A percentile compares a stretch with the other conserved stretches of the same genome.
phyloP scores from a whole-genome alignment of 2,329 filamentous ascomycete genomes.

The Talaromyces pinophilus region DNA sequence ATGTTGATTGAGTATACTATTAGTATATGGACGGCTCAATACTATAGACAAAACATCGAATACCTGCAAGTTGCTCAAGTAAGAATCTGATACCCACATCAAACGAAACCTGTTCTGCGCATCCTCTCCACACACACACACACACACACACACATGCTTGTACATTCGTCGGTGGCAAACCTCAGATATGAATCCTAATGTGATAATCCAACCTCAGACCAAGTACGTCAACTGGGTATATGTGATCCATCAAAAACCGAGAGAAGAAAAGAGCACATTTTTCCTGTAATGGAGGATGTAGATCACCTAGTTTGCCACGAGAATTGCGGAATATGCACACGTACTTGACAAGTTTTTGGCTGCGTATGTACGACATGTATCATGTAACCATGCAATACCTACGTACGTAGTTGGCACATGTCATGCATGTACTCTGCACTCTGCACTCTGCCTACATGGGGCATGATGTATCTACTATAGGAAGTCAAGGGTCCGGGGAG shows the following conservation, averaged over 20 bases:
- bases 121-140: not conserved
- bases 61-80: not conserved
- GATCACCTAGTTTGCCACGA: not conserved
- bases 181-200: too few species aligned
- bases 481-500: not conserved
- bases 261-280: not conserved
- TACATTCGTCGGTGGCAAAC: not conserved
- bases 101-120: not conserved
- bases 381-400: not conserved
- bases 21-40: not conserved
- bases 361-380: constrained; percentile 6
- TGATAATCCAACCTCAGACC: not conserved
- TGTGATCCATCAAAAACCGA: not conserved
- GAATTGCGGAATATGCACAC: not conserved
- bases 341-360: not conserved
- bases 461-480: not conserved
- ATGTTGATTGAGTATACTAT: not conserved
- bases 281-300: not conserved
- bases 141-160: not conserved
- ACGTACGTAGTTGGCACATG: not conserved
- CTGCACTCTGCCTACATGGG: not conserved
- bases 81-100: not conserved
- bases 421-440: not conserved
- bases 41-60: not conserved
- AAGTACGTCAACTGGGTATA: not conserved